Base-by-base conservation (phyloP, 2,329 filamentous ascomycete species). In the Daldinia sp. region DNA sequence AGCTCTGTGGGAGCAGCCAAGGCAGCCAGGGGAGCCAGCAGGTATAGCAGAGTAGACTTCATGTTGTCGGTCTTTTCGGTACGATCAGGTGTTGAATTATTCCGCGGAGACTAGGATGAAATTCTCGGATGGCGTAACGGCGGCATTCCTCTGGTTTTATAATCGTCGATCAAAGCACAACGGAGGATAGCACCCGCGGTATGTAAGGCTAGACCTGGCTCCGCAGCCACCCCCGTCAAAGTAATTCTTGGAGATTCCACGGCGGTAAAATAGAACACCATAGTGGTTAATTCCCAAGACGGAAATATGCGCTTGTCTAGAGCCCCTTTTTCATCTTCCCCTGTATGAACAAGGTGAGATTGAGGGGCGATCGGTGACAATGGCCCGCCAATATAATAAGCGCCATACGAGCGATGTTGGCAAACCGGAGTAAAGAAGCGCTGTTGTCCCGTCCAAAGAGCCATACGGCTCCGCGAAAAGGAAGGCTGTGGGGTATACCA, bases 1-100 rank as follows among this genome's bases (percentile, higher is more conserved):
- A 75, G 65, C 37, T 76, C 73, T 39, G 74, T 57, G 11, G 76
- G 70, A 57, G 74, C 76, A 15, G 77, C 76, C 62, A 77, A 72
- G 23, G 78, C 71, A 27, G 63, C 56, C 47, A 74, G 41, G 11
- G 74, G 78, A 61, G 74, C 75, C 47, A 79, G 67, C 9, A 80
- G 72, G 61, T 76, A 66, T 50, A 78, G 63, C 50, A 80, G 62
- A 43, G 72, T 57, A 37, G 72, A 73, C 71, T 73, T 75, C 73
- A 75, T 75, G 51, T 37, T 64, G 48, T 54, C 47, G 34, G 34
- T 55, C 19, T 69, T 58, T 30, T 68, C 55, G 51, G 53, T 48
- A 47, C 41, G 29, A 35, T 23, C 25, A 11, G 39, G 39, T 29
- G 34, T 30, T 48, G 13, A 19, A 19, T 27, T 52, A 45, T 59